Evolutionary conservation across 1,284 basidiomycete genomes (phyloP).

Genomic region (Agaricales sp.): DNA sequence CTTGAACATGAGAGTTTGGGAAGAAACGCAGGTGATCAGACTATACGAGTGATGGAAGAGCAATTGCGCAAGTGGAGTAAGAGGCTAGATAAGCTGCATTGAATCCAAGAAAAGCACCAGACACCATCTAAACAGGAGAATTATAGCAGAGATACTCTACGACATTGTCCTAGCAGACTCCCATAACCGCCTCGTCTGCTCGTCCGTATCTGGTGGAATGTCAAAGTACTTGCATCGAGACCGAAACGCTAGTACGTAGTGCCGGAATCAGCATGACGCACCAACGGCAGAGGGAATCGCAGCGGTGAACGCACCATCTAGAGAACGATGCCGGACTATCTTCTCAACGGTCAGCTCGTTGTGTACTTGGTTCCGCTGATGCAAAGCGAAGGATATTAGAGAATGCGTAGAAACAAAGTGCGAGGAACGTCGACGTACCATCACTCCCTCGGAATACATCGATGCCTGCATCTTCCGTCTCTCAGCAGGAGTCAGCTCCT

Average conservation of each 20-base stretch:
- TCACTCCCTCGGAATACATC: slow-evolving; percentile 63
- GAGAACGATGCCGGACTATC: slow-evolving; percentile 68
- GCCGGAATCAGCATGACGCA: slow-evolving; percentile 7
- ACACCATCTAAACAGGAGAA: no score
- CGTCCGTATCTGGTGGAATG: slow-evolving; percentile 47
- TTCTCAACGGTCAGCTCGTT: slow-evolving; percentile 75
- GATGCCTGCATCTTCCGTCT: slow-evolving; percentile 43
- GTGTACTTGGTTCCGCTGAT: slow-evolving; percentile 66
- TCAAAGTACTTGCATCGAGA: slow-evolving; percentile 77
- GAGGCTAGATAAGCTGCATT: no score
- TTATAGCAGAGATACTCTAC: no score
- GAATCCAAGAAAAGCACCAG: no score
- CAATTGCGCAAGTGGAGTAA: no score
- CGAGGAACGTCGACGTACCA: slow-evolving; percentile 36
- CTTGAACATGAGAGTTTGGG: slow-evolving; percentile 7
- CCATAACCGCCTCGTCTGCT: slow-evolving; percentile 63
- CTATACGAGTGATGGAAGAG: slow-evolving; percentile 4
- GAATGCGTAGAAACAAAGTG: slow-evolving; percentile 7
- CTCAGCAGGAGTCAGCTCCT: slow-evolving; percentile 30
- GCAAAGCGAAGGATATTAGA: slow-evolving; percentile 1
- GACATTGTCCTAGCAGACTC: slow-evolving; percentile 29
- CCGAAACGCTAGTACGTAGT: slow-evolving; percentile 61
- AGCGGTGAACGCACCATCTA: slow-evolving; percentile 50
- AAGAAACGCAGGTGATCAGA: slow-evolving; percentile 3
- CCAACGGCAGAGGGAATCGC: slow-evolving; percentile 12